Base-by-base conservation (phyloP, 2,329 filamentous ascomycete genomes). In the Penicillium italicum region DNA sequence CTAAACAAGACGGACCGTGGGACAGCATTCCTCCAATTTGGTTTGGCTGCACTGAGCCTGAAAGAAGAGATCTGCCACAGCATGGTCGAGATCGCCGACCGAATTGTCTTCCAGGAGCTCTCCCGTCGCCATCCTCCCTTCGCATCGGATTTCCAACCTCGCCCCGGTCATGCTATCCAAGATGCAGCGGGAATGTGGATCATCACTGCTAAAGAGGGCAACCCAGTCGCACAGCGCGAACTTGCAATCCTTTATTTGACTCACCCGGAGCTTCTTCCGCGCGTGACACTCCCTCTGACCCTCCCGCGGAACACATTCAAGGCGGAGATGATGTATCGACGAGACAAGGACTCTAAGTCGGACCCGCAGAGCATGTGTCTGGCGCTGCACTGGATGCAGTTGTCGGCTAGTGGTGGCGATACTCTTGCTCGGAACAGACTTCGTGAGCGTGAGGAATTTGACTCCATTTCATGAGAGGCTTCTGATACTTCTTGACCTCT, bases 311-410 rank as follows among this genome's bases (percentile, higher is more conserved):
- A 97, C 67, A 91, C 95, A 0, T 97, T 97, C 78, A 94, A 93
- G 74, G 88, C 89, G 64, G 85, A 91, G 53, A 85, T 94, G 64
- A 90, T 95, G 81, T 89, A 83, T 69, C 76, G 79, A 59, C 79
- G 79, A 60, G 82, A 82, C 38, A 78, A 82, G 50, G 84, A 88
- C 65, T 79, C 81, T 16, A 80, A 90, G 62, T 91, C 87, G 57
- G 91, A 97, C 71, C 90, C 90, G 2, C 88, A 88, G 51, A 85
- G 91, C 40, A 94, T 97, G 89, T 97, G 92, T 67, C 85, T 96
- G 55, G 93, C 93, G 10, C 86, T 95, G 74, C 93, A 97, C 78
- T 97, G 93, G 92, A 97, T 97, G 91, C 90, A 93, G 76, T 80
- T 90, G 62, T 91, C 90, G 36, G 89, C 90, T 65, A 82, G 83